phyloP scores from a whole-genome alignment of 352 stramenopile species.

The Pythium guiyangense region DNA sequence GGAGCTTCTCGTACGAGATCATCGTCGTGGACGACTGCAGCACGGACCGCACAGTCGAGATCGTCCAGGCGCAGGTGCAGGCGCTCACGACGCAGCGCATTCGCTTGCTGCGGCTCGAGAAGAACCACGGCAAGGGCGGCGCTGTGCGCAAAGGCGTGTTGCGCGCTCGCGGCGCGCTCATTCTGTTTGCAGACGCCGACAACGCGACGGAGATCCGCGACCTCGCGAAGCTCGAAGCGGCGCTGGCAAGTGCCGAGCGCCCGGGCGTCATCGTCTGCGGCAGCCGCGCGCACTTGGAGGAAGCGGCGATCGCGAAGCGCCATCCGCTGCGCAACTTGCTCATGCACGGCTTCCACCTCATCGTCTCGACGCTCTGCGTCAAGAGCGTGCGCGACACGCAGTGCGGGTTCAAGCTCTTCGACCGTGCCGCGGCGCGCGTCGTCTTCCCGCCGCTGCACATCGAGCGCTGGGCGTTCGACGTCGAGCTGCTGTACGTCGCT shows the following conservation, averaged over 20 bases:
- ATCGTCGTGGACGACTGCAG: slow-evolving; percentile 93
- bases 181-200: slow-evolving; percentile 92
- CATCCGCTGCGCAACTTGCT: slow-evolving; percentile 87
- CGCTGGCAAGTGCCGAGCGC: slow-evolving; percentile 31
- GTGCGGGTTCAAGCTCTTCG: slow-evolving; percentile 95
- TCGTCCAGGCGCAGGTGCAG: slow-evolving; percentile 56
- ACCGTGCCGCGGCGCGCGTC: slow-evolving; percentile 69
- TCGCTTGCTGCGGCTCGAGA: slow-evolving; percentile 68
- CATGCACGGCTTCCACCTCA: slow-evolving; percentile 92
- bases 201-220: slow-evolving; percentile 91
- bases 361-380: slow-evolving; percentile 85
- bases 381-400: slow-evolving; percentile 90
- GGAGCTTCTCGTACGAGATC: slow-evolving; percentile 74
- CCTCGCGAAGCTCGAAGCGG: slow-evolving; percentile 67
- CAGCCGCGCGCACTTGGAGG: slow-evolving; percentile 87
- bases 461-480: slow-evolving; percentile 93
- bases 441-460: slow-evolving; percentile 92
- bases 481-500: slow-evolving; percentile 91
- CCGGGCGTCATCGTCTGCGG: slow-evolving; percentile 81
- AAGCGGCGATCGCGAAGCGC: slow-evolving; percentile 80
- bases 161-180: slow-evolving; percentile 66
- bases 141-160: slow-evolving; percentile 88
- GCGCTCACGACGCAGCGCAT: slow-evolving; percentile 47
- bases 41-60: slow-evolving; percentile 69
- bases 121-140: slow-evolving; percentile 92